Evolutionary conservation across 495 filamentous ascomycete species (phyloP), one percentile per base, ranked within the genome.

Genomic region (Aspergillus ostianus): DNA sequence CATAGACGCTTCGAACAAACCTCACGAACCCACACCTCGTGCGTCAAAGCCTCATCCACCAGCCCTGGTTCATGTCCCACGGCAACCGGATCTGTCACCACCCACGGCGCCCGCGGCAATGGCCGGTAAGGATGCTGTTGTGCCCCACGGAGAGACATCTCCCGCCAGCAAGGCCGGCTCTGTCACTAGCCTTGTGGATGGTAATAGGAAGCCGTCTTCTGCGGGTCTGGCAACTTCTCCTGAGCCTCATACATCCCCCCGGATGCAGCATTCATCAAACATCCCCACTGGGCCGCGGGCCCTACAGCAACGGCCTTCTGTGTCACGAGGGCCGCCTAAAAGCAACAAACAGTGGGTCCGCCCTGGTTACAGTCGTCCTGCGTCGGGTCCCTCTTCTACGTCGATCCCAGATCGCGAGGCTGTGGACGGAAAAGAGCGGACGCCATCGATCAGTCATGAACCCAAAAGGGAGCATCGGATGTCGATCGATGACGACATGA

Each of bases 301-400:
- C 10, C 76, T 77, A 21, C 80, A 82, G 19, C 71, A 73, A 51
- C 67, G 74, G 27, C 72, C 66, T 26, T 64, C 63, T 36, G 66
- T 68, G 20, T 67, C 69, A 3, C 69, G 75, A 10, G 73, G 75
- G n/a, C 60, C 65, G 41, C 72, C 64, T 44, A 83, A 73, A 57
- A 66, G 55, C 63, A 85, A 80, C 59, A 87, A 86, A 55, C 83
- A 83, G 65, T 88, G 85, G 85, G 79, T 84, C 56, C 86, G 85
- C 51, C 80, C 85, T 6, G 74, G 70, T 18, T 79, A 74, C 47
- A 61, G 56, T 32, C 70, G 73, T 41, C 67, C 66, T 0, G 67
- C 70, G 3, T 58, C 71, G 3, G 51, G 60, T 19, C 62, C 62
- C 19, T 57, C 64, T 76, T 60, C 77, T 56, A 48, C 48, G 26